Conservation (phyloP, 2,329 filamentous ascomycete genomes). For the Apiospora marii region DNA sequence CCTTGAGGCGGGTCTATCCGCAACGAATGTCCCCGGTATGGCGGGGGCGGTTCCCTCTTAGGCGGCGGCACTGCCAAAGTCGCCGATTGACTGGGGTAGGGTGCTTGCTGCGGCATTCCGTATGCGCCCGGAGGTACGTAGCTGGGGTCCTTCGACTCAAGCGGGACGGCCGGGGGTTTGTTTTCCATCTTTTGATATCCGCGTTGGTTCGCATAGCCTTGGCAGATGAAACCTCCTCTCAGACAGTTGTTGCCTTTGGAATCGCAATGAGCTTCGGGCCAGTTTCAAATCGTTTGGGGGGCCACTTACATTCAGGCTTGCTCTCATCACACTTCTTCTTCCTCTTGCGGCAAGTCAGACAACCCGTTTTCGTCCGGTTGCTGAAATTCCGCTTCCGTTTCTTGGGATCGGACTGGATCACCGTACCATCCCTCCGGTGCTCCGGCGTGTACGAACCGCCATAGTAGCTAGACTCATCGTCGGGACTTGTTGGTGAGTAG, state of each 20-base stretch:
- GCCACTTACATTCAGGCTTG: conserved; percentile 84
- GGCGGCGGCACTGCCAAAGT: conserved; percentile 38
- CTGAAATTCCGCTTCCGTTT: conserved; percentile 85
- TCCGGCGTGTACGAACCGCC: conserved; percentile 51
- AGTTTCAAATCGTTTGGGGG: neutral
- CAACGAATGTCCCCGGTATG: conserved; percentile 67
- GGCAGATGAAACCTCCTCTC: conserved; percentile 88
- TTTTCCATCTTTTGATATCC: conserved; percentile 81
- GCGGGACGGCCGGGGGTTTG: conserved; percentile 72
- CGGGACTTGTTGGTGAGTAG: conserved; percentile 61
- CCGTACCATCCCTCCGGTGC: conserved; percentile 53
- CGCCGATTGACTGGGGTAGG: conserved; percentile 38
- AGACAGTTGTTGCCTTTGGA: conserved; percentile 82
- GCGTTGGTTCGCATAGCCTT: conserved; percentile 86
- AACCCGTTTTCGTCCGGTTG: conserved; percentile 95
- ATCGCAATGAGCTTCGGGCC: neutral
- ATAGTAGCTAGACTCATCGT: conserved; percentile 55
- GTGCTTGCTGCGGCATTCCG: conserved; percentile 61
- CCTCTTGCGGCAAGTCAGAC: conserved; percentile 86
- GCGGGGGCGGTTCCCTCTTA: conserved; percentile 65
- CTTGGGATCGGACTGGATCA: conserved; percentile 68
- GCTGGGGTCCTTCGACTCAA: conserved; percentile 82
- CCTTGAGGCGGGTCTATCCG: conserved; percentile 70
- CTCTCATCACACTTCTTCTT: conserved; percentile 99
- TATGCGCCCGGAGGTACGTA: conserved; percentile 70